These are phyloP conservation scores for Xanthoconium purpureum DNA, from an alignment of 768 basidiomycete genomes.

Conservation along the genomic window DNA sequence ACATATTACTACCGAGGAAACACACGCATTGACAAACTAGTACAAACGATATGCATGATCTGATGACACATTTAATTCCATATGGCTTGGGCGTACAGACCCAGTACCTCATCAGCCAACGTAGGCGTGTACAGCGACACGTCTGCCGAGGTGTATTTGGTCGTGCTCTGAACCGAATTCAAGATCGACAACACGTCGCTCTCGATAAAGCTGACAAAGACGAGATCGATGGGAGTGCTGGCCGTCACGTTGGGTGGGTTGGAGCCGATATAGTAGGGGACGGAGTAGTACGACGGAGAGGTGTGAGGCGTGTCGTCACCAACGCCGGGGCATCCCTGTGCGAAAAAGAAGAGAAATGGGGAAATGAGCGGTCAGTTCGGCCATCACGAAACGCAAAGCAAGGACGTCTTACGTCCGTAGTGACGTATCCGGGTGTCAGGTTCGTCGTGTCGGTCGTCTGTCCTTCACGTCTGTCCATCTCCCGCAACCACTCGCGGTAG, in stretches of 20 bases:
- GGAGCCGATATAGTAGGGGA: constrained; percentile 60
- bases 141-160: constrained; percentile 50
- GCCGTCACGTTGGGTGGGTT: constrained; percentile 47
- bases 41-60: not conserved
- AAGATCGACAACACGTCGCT: constrained; percentile 48
- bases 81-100: constrained; percentile 36
- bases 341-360: no score
- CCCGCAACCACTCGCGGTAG: constrained; percentile 56
- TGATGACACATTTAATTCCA: constrained; percentile 19
- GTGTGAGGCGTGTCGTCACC: constrained; percentile 73
- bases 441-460: constrained; percentile 40
- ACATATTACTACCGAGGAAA: not conserved
- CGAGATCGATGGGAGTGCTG: constrained; percentile 61
- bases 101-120: constrained; percentile 36
- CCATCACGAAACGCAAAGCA: not conserved
- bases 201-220: constrained; percentile 72
- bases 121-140: constrained; percentile 53
- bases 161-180: constrained; percentile 51
- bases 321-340: constrained; percentile 63
- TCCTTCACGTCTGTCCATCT: constrained; percentile 42
- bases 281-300: constrained; percentile 52
- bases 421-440: constrained; percentile 74
- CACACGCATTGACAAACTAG: not conserved
- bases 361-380: not conserved
- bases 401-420: constrained; percentile 51